Evolutionary conservation across 108 stramenopile species (phyloP).

Genomic region (Cylindrotheca fusiformis): DNA sequence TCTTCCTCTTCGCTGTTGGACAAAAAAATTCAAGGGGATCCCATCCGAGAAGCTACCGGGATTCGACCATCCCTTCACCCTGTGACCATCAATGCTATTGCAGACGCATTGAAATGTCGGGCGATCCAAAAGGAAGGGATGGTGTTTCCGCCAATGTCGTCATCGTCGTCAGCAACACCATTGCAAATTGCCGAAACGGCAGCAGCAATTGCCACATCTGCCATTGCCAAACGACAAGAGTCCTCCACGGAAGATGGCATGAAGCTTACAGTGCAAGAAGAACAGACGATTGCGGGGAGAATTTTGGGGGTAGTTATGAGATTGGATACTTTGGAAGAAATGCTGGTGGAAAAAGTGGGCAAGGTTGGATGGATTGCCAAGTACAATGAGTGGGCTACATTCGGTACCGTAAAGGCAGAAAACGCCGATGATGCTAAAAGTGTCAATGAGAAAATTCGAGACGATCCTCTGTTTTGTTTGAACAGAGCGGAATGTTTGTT

Average conservation of each 20-base stretch:
- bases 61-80: slow-evolving; percentile 85
- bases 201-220: slow-evolving; percentile 52
- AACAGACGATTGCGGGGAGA: slow-evolving; percentile 71
- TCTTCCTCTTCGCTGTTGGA: neutral
- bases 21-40: slow-evolving; percentile 42
- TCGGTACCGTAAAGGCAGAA: slow-evolving; percentile 59
- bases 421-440: slow-evolving; percentile 28
- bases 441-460: slow-evolving; percentile 37
- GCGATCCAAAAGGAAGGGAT: slow-evolving; percentile 20
- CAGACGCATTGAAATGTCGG: slow-evolving; percentile 64
- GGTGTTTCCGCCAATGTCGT: slow-evolving; percentile 18
- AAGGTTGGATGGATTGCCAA: slow-evolving; percentile 47
- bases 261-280: slow-evolving; percentile 42
- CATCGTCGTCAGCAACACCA: slow-evolving; percentile 26
- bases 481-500: slow-evolving; percentile 80
- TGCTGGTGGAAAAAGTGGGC: slow-evolving; percentile 29
- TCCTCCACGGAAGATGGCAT: slow-evolving; percentile 50
- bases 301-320: slow-evolving; percentile 83
- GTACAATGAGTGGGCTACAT: slow-evolving; percentile 63
- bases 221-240: slow-evolving; percentile 54
- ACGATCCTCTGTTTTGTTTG: slow-evolving; percentile 74
- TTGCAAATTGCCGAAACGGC: slow-evolving; percentile 65
- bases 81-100: slow-evolving; percentile 76
- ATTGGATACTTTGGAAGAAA: slow-evolving; percentile 56
- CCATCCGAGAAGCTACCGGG: slow-evolving; percentile 61